phyloP scores from a whole-genome alignment of 2,329 filamentous ascomycete species.

The Aureobasidium mangrovei region DNA sequence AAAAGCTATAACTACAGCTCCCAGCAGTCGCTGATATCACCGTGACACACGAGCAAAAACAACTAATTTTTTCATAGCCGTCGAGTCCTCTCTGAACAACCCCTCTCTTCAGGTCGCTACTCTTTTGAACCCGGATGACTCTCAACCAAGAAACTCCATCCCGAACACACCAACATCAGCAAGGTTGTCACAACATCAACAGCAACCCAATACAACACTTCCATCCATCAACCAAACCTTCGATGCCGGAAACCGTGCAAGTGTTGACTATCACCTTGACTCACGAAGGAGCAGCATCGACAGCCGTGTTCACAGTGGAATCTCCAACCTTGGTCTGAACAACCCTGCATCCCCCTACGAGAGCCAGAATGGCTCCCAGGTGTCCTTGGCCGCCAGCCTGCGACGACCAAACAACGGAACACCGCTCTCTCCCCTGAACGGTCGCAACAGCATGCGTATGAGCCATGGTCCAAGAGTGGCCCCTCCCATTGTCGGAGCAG shows the following conservation, averaged over 20 bases:
- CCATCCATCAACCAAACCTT: conserved; percentile 51
- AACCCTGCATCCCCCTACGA: conserved; percentile 58
- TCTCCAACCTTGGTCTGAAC: conserved; percentile 57
- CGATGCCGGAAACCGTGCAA: conserved; percentile 22
- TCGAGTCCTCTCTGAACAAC: conserved; percentile 20
- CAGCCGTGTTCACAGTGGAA: conserved; percentile 64
- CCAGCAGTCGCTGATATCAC: background rate
- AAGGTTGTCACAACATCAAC: conserved; percentile 23
- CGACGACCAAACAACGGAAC: conserved; percentile 42
- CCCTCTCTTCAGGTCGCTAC: conserved; percentile 41
- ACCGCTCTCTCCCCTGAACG: conserved; percentile 38
- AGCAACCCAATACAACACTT: conserved; percentile 29
- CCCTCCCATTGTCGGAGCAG: conserved; percentile 62
- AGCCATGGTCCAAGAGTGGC: conserved; percentile 52
- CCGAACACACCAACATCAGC: conserved; percentile 37
- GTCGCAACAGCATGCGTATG: conserved; percentile 25
- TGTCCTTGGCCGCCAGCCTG: conserved; percentile 62
- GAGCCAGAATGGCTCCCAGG: conserved; percentile 67
- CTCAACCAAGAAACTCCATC: conserved; percentile 34
- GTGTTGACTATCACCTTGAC: conserved; percentile 41
- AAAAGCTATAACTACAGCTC: background rate
- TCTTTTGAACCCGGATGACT: conserved; percentile 42
- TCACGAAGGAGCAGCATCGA: conserved; percentile 71
- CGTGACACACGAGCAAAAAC: background rate
- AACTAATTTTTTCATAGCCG: background rate